Evolutionary conservation across 2,329 filamentous ascomycete genomes (phyloP), one percentile per base, ranked within the genome.

Genomic region (Chaetomium strumarium): DNA sequence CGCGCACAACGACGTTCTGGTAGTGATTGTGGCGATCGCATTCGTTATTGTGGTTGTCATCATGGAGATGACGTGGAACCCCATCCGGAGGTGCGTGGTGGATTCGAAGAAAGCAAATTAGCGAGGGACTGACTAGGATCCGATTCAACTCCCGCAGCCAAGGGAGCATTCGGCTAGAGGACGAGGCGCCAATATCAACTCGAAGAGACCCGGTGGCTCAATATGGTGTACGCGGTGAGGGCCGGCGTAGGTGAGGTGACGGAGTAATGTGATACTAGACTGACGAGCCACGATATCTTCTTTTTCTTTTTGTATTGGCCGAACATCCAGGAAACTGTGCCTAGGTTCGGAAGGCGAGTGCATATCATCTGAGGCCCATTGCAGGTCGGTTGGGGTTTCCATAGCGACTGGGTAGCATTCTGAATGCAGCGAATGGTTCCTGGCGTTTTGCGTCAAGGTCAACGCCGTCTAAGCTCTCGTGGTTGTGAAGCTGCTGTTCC

Each of bases 41-140:
- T 70, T 68, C 42, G 42, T 69, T 34, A 17, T 64, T 20, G 58
- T 63, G 8, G 62, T 69, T 20, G 55, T 68, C 7, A 46, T 57
- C 5, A 58, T 67, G 14, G 67, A 68, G 60, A 58, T 61, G 9
- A 65, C 56, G 58, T 55, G 55, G 4, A 45, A 24, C 8, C 45
- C 55, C 9, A 36, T 55, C 10, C 49, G 57, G 39, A 56, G 58
- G 66, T 68, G 31, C 51, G 62, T 53, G 11, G 14, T 13, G n/a
- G 9, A 19, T 2, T 37, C 33, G 11, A 34, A 34, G 33, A 34
- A 12, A 8, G 34, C 8, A n/a, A 37, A 8, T 24, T 7, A 24
- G 24, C 24, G n/a, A 24, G 4, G 24, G 24, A 41, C 44, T 49
- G 24, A 52, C 13, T 4, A n/a, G 9, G n/a, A 24, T 50, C 34